phyloP scores from a whole-genome alignment of 139 green algal genomes.

The Dunaliella primolecta region DNA sequence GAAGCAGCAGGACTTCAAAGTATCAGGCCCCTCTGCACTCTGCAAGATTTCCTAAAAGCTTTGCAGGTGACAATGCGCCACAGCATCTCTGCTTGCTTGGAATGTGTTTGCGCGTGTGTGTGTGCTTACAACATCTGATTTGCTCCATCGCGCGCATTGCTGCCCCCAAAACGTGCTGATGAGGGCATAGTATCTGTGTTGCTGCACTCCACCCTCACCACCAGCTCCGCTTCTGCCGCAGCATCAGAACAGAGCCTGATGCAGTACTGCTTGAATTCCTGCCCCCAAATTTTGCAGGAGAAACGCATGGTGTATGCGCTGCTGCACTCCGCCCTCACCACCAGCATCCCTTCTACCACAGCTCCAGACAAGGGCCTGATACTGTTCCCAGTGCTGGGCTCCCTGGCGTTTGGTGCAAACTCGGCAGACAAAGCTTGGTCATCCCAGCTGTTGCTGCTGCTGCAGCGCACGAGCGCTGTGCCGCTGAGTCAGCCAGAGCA shows the following conservation, averaged over 20 bases:
- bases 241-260: neutral
- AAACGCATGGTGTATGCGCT: conserved; percentile 1
- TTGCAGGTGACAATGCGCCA: too few relatives aligned
- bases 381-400: conserved; percentile 19
- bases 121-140: neutral
- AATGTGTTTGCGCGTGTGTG: conserved; percentile 17
- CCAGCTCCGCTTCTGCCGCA: too few relatives aligned
- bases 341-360: neutral
- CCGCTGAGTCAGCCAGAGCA: neutral
- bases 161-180: neutral
- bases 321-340: conserved; percentile 12
- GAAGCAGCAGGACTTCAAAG: too few relatives aligned
- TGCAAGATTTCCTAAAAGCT: too few relatives aligned
- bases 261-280: neutral
- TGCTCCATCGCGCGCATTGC: neutral
- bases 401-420: conserved; percentile 17
- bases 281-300: neutral
- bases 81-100: too few relatives aligned
- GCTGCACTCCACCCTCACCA: too few relatives aligned
- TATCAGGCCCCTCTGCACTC: too few relatives aligned
- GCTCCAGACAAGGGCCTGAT: conserved; percentile 9
- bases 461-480: neutral
- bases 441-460: conserved; percentile 3
- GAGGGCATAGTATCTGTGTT: neutral
- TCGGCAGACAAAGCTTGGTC: conserved; percentile 5